phyloP scores from a whole-genome alignment of 306 rosid species.

The Notholithocarpus densiflorus region DNA sequence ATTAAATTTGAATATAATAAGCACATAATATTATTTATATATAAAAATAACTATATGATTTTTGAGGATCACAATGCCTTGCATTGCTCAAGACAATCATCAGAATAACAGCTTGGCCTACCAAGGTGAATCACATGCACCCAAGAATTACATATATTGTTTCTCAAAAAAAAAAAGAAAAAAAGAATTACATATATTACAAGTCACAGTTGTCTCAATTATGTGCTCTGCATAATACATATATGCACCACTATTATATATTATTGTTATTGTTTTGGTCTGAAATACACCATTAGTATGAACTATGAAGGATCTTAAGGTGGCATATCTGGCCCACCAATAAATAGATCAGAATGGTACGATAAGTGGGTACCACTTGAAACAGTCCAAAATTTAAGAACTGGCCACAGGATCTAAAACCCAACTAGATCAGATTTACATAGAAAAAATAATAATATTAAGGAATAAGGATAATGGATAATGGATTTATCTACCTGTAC shows the following conservation, averaged over 20 bases:
- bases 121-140: constrained; percentile 77
- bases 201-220: constrained; percentile 31
- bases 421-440: constrained; percentile 15
- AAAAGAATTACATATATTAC: constrained; percentile 33
- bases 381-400: constrained; percentile 31
- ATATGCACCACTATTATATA: constrained; percentile 9
- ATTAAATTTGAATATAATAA: constrained; percentile 33
- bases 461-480: constrained; percentile 36
- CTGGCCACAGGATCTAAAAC: constrained; percentile 34
- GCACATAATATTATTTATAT: constrained; percentile 1
- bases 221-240: constrained; percentile 21
- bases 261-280: background rate
- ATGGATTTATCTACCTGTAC: constrained; percentile 33
- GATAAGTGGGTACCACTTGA: constrained; percentile 38
- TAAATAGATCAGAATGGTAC: constrained; percentile 61
- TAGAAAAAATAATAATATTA: constrained; percentile 11
- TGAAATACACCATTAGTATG: background rate
- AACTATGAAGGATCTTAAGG: constrained; percentile 11
- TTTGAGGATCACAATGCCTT: constrained; percentile 62
- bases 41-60: constrained; percentile 5
- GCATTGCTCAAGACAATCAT: constrained; percentile 56
- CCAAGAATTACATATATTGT: constrained; percentile 39
- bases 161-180: too few relatives aligned
- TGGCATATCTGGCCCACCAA: constrained; percentile 55
- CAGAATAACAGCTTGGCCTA: constrained; percentile 57